Base-by-base conservation (phyloP, 108 stramenopile species). In the Schizochytrium sp. region DNA sequence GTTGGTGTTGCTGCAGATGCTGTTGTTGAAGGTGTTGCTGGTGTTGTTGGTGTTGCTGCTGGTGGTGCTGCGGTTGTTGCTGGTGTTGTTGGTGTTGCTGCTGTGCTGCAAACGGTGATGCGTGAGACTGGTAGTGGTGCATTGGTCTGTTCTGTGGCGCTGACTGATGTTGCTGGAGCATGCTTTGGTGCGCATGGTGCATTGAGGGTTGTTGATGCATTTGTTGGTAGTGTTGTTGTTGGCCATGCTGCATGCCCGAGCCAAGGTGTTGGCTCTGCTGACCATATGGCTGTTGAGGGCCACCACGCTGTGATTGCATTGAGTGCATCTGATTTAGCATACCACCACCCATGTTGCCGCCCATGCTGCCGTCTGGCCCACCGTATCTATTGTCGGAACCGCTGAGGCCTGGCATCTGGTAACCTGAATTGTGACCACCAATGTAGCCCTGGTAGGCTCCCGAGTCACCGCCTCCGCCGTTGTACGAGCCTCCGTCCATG, bases 131-230 rank as follows among this genome's bases (percentile, higher is more conserved):
- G 44, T 44, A 69, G 64, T 69, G 64, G 64, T 69, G 57, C 57
- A 58, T 58, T 58, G 57, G 57, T 58, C 64, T 69, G 42, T 10
- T 44, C 44, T 69, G 64, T 44, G 64, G 64, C 10, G 64, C 64
- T 28, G 64, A 69, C 64, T 69, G 64, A 44, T 69, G 64, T 44
- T 69, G 64, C 64, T 69, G 64, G 42, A 69, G 64, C 64, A 69
- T 69, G 64, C 64, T 69, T 44, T 69, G 64, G 42, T 69, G 64
- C 64, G 7, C 7, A 8, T 69, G 64, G 12, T 69, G 64, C 3
- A 44, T 38, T 44, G 8, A 7, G 1, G 40, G 15, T 7, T 69
- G 64, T 15, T 69, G 64, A 38, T 69, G 64, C 12, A 7, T 12
- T 69, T 69, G 64, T 44, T 13, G 15, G 19, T 69, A 44, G 10